These are phyloP conservation scores for Ilyonectria sp. DNA, from an alignment of 2,329 filamentous ascomycete genomes.

Conservation along the genomic window DNA sequence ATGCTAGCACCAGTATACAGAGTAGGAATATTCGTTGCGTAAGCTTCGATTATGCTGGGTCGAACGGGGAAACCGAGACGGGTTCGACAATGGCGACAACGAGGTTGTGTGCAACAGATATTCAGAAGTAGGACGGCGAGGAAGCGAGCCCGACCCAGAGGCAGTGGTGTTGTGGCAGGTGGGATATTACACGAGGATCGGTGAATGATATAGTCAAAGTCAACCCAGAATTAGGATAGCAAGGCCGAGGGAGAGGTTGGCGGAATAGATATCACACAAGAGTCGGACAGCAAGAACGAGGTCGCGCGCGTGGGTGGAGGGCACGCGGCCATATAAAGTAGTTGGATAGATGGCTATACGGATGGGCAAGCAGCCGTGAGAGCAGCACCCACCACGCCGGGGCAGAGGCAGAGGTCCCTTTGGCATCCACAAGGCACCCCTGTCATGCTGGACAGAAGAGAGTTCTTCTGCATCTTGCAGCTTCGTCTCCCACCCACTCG, in stretches of 20 bases:
- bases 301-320: conserved; percentile 45
- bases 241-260: conserved; percentile 27
- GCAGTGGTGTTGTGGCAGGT: neutral
- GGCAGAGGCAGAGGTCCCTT: conserved; percentile 36
- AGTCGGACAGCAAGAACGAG: conserved; percentile 33
- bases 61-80: conserved; percentile 25
- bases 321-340: conserved; percentile 51
- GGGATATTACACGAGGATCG: conserved; percentile 32
- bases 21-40: conserved; percentile 16
- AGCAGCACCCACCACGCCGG: conserved; percentile 31
- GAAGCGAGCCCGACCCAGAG: conserved; percentile 22
- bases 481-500: conserved; percentile 45
- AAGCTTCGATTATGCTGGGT: conserved; percentile 24
- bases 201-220: conserved; percentile 29
- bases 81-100: conserved; percentile 27
- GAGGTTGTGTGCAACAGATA: conserved; percentile 20
- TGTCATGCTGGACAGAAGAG: conserved; percentile 39
- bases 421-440: conserved; percentile 29
- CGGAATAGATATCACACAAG: conserved; percentile 34
- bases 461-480: conserved; percentile 43
- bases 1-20: conserved; percentile 22
- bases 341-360: conserved; percentile 42
- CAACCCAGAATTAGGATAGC: conserved; percentile 28
- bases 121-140: conserved; percentile 22
- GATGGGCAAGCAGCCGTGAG: conserved; percentile 33